Conservation (phyloP, 148 eudicot genomes). For the Rhododendron vialii region DNA sequence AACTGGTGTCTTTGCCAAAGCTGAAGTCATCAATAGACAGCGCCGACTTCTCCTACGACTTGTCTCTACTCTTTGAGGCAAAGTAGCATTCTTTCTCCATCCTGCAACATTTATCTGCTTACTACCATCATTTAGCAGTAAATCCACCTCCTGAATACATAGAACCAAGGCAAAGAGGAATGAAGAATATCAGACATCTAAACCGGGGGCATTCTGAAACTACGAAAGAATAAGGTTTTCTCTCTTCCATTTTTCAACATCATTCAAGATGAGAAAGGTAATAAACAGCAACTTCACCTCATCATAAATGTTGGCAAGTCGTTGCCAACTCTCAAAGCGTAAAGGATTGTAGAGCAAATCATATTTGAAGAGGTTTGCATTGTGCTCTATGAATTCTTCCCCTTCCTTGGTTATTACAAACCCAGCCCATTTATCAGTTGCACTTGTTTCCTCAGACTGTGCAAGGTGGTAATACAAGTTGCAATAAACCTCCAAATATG, state of each 20-base stretch:
- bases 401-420: constrained; percentile 98
- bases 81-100: constrained; percentile 77
- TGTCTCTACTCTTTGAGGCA: constrained; percentile 79
- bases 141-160: constrained; percentile 83
- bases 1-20: constrained; percentile 76
- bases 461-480: constrained; percentile 89
- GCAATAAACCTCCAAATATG: constrained; percentile 83
- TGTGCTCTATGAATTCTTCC: constrained; percentile 84
- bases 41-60: constrained; percentile 96
- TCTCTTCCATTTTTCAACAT: not conserved
- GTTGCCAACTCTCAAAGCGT: constrained; percentile 95
- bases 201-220: not conserved
- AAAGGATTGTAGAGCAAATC: constrained; percentile 83
- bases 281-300: constrained; percentile 45
- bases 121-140: constrained; percentile 97
- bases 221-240: not conserved
- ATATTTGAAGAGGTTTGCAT: constrained; percentile 86
- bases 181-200: not conserved
- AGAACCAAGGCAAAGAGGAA: constrained; percentile 8
- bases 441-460: constrained; percentile 85
- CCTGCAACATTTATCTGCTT: constrained; percentile 79
- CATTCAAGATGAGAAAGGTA: not conserved
- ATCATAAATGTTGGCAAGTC: constrained; percentile 90
- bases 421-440: constrained; percentile 97
- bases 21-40: constrained; percentile 91